Evolutionary conservation across 768 basidiomycete species (phyloP), one percentile per base, ranked within the genome.

Genomic region (Leccinum longicurvipes): DNA sequence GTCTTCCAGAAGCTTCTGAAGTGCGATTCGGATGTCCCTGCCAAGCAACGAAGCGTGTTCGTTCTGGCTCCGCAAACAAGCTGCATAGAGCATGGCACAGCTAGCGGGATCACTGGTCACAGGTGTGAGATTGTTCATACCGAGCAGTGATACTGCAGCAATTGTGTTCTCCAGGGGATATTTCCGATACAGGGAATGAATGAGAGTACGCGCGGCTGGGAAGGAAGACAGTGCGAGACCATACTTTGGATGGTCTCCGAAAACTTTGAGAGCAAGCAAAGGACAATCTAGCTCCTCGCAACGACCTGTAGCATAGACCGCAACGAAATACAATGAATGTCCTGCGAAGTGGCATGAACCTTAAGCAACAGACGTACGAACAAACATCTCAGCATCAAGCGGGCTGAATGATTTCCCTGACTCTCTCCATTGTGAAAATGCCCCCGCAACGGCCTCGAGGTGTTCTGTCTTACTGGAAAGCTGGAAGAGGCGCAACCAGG

Each of bases 211-310:
- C 1, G 78, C 86, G 2, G 78, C 82, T 0, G 72, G 59, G 10
- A 81, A 70, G 3, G 81, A 78, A 8, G 61, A 54, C 14, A 88
- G 74, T 21, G 73, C 66, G 17, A 88, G 60, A 49, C 80, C 78
- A 66, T 87, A 86, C 64, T 82, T 84, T 14, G 83, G 73, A 54
- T 79, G 85, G 63, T 88, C 72, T 21, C 81, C 79, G 63, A 86
- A 85, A 21, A 86, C 79, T 31, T 79, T 71, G 12, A 89, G 72
- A 3, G 85, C 84, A 36, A 87, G 76, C 24, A 71, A 61, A 3
- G 83, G 81, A 54, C 81, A 82, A 14, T 70, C 64, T 1, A 87
- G 76, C 61, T 85, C 78, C 56, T 79, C 74, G 52, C 85, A 88
- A 9, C 87, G 86, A 23, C 80, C 86, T 89, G 32, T 34, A 17